Evolutionary conservation across 257 asterid species (phyloP).

Genomic region (Solanum ahanhuiri): DNA sequence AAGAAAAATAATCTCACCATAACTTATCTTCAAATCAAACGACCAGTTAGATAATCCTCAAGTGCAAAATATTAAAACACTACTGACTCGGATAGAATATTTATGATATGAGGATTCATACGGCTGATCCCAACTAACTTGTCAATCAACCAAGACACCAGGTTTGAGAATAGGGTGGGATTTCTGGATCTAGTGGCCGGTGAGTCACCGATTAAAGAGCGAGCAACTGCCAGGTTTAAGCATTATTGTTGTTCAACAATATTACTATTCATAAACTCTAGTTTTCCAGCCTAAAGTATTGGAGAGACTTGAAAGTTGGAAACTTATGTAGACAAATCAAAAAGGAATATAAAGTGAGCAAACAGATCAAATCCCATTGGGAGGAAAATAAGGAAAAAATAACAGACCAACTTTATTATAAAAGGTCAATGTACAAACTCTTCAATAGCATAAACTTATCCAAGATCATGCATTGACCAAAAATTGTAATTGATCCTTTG

Average conservation of each 20-base stretch:
- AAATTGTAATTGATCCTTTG: slow-evolving; percentile 14
- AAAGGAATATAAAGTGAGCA: neutral
- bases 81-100: no score
- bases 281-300: no score
- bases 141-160: no score
- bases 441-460: neutral
- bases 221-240: neutral
- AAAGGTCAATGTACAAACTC: neutral
- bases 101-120: no score
- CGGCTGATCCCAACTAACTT: no score
- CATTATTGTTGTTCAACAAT: neutral
- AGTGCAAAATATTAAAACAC: neutral
- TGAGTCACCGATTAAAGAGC: neutral
- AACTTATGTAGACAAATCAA: neutral
- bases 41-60: no score
- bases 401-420: neutral
- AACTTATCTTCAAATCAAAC: neutral
- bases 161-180: neutral
- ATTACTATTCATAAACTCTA: neutral
- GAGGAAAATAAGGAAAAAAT: neutral
- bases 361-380: neutral
- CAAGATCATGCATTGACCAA: slow-evolving; percentile 7
- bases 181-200: neutral
- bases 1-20: neutral
- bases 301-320: no score